Evolutionary conservation across 176 grass and related monocot genomes (phyloP).

Genomic region (Aegilops tauschii): DNA sequence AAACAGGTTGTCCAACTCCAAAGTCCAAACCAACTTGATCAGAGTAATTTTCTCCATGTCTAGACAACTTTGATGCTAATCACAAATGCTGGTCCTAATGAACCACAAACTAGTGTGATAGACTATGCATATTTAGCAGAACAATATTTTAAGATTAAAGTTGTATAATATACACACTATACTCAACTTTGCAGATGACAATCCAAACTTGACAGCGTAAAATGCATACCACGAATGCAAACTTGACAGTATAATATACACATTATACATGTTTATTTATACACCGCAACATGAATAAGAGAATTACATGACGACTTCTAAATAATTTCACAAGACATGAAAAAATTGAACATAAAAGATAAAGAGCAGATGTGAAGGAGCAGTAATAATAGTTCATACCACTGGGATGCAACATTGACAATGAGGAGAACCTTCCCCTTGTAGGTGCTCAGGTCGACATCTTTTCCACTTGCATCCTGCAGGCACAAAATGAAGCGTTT

Average conservation of each 20-base stretch:
- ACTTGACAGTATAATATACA: not conserved
- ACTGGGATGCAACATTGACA: slow-evolving; percentile 87
- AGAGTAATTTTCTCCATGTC: not conserved
- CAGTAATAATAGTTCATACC: slow-evolving; percentile 34
- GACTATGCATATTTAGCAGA: not conserved
- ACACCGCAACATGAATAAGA: not conserved
- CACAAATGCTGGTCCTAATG: not conserved
- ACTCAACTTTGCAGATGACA: not conserved
- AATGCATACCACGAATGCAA: not conserved
- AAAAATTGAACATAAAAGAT: not conserved
- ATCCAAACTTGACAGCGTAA: not conserved
- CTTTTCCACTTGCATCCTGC: slow-evolving; percentile 64
- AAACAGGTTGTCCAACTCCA: not conserved
- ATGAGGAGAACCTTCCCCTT: slow-evolving; percentile 82
- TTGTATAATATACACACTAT: not conserved
- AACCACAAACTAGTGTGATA: not conserved
- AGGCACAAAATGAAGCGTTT: not conserved
- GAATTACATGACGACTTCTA: not conserved
- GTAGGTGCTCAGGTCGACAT: slow-evolving; percentile 56
- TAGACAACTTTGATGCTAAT: not conserved
- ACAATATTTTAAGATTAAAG: not conserved
- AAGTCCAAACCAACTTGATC: not conserved
- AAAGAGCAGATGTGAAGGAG: not conserved
- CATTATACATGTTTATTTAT: not conserved
- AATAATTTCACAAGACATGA: not conserved